A percentile compares a stretch with the other conserved stretches of the same genome.
These are phyloP conservation scores for Lipomyces lipofer DNA, from an alignment of 805 yeast species.

Conservation along the genomic window DNA sequence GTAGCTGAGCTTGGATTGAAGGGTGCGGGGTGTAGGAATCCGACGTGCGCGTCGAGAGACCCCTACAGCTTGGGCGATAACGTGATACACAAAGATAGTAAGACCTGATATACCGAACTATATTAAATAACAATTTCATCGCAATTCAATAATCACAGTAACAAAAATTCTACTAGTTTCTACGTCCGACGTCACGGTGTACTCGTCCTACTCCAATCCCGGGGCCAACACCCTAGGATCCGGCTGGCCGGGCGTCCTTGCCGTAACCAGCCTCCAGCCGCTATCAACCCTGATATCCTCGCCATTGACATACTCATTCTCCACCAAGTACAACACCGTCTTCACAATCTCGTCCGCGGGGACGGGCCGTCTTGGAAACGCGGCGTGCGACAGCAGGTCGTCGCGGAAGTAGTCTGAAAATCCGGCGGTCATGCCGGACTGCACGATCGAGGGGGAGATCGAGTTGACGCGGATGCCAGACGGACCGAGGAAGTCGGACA, in stretches of 20 bases:
- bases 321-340: not conserved
- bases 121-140: too few relatives aligned
- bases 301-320: constrained; percentile 4
- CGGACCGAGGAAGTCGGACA: constrained; percentile 27
- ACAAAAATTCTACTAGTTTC: too few relatives aligned
- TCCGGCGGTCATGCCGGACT: constrained; percentile 40
- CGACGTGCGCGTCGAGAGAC: too few relatives aligned
- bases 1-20: too few relatives aligned
- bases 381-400: not conserved
- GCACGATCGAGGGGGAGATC: constrained; percentile 67
- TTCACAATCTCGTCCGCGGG: not conserved
- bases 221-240: constrained; percentile 1
- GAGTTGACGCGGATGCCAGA: constrained; percentile 62
- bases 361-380: constrained; percentile 5
- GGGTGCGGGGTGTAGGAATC: too few relatives aligned
- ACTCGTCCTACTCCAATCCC: constrained; percentile 2
- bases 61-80: too few relatives aligned
- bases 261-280: not conserved
- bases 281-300: constrained; percentile 2
- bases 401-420: not conserved
- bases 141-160: too few relatives aligned
- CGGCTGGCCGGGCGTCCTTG: not conserved
- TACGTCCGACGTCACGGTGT: too few relatives aligned
- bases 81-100: too few relatives aligned
- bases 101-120: too few relatives aligned